Base-by-base conservation (phyloP, 768 basidiomycete genomes). In the Baorangia bicolor region DNA sequence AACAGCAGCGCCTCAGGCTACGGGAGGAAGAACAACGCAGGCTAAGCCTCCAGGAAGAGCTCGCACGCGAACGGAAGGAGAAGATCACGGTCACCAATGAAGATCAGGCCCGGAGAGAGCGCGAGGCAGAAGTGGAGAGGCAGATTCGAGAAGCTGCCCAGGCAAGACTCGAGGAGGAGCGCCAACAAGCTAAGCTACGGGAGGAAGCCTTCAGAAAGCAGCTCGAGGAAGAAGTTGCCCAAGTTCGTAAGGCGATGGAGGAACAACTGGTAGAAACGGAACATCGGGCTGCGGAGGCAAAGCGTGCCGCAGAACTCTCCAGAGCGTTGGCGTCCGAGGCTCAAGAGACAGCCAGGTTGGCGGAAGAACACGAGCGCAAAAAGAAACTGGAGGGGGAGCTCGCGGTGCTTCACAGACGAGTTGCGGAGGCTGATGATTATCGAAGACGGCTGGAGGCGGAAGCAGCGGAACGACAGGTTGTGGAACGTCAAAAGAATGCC, bases 281-380 rank as follows among this genome's bases (percentile, higher is more conserved):
- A 42, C 68, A 58, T 46, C 59, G 47, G 39, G 64, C 55, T 7
- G 47, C 33, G 31, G 70, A 64, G 47, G 68, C 67, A 18, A 71
- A 68, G 41, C 63, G 64, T n/a, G 61, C 59, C n/a, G 63, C 63
- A 33, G 69, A 71, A 18, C 59, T 69, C 34, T 71, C 69, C 18
- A 61, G 57, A 10, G 53, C 60, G 11, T 39, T 67, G 45, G 63
- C 59, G 8, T 41, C 54, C 11, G 71, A 71, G 39, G 69, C 67
- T 23, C 69, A 73, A 43, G 69, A 71, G 49, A 71, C 54, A 35
- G 63, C 67, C 18, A 63, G 67, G 39, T 13, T 63, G 33, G 65
- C 62, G 13, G 70, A 73, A 45, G 70, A 73, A 55, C 62, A 69
- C 48, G 61, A 70, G 30, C 67, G 61, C 28, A 71, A 68, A 23